A percentile compares a stretch with the other conserved stretches of the same genome.
Evolutionary conservation across 2,329 filamentous ascomycete genomes (phyloP).

Genomic region (Ophiostoma novo-ulmi): DNA sequence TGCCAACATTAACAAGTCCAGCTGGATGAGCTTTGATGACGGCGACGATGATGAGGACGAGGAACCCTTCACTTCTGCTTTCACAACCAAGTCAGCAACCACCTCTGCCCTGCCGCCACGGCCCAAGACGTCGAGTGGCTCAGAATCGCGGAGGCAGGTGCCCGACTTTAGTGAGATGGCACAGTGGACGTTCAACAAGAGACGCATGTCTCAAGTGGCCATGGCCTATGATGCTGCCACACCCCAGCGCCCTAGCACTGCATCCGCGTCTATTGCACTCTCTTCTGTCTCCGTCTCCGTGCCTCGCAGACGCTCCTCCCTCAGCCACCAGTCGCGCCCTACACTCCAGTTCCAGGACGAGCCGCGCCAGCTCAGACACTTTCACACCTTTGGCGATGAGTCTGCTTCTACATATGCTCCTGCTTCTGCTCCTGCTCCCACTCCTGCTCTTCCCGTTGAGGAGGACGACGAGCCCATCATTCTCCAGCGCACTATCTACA

Average conservation of each 20-base stretch:
- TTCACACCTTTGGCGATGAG: conserved; percentile 13
- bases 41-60: conserved; percentile 23
- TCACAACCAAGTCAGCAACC: background rate
- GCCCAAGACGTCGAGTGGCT: conserved; percentile 23
- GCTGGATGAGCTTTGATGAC: conserved; percentile 31
- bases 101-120: conserved; percentile 13
- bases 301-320: conserved; percentile 19
- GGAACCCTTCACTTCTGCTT: background rate
- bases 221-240: background rate
- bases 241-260: background rate
- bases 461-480: conserved; percentile 6
- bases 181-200: conserved; percentile 9
- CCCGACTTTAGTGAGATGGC: conserved; percentile 11
- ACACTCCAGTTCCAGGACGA: background rate
- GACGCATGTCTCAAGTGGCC: conserved; percentile 11
- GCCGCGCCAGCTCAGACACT: conserved; percentile 15
- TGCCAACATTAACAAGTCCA: conserved; percentile 22
- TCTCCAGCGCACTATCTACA: conserved; percentile 20
- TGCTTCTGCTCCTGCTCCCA: no score
- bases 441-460: background rate
- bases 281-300: background rate
- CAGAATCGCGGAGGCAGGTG: background rate
- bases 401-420: background rate
- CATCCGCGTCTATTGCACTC: background rate
- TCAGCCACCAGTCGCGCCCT: conserved; percentile 12